These are phyloP conservation scores for Kondoa malvinella DNA, from an alignment of 768 basidiomycete genomes.

Conservation along the genomic window DNA sequence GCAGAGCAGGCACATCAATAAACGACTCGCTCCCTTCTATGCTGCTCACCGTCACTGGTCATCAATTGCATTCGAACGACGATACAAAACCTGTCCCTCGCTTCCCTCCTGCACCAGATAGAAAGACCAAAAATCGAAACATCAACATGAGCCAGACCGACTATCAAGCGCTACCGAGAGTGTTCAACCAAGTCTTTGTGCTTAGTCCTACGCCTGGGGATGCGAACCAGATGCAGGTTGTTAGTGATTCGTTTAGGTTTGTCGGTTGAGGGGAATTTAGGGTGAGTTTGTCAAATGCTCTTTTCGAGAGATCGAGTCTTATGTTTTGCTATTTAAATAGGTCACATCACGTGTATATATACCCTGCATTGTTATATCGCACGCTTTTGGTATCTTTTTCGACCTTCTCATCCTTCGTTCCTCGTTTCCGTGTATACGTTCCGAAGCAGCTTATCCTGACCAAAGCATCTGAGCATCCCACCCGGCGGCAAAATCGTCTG, in stretches of 20 bases:
- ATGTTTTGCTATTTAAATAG: too few species aligned
- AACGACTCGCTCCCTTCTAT: constrained; percentile 2
- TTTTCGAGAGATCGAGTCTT: too few species aligned
- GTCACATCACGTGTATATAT: too few species aligned
- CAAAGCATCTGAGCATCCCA: too few species aligned
- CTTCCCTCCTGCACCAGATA: background rate
- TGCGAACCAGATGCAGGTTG: background rate
- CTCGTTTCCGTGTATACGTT: too few species aligned
- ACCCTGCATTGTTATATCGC: too few species aligned
- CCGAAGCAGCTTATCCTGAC: too few species aligned
- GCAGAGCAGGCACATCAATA: background rate
- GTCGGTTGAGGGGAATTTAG: constrained; percentile 1
- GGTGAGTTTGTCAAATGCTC: too few species aligned
- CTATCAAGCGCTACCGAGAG: background rate
- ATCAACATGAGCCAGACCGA: background rate
- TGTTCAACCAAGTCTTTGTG: constrained; percentile 8
- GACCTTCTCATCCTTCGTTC: too few species aligned
- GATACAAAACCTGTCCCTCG: background rate
- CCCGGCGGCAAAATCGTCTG: too few species aligned
- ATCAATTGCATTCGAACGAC: background rate
- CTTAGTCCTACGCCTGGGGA: background rate
- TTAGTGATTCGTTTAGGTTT: constrained; percentile 4
- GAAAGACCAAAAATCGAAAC: too few species aligned
- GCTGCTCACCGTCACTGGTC: background rate
- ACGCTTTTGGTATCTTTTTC: too few species aligned